Conservation (phyloP, 1,284 basidiomycete genomes). For the Tetrapyrgos nigripes region DNA sequence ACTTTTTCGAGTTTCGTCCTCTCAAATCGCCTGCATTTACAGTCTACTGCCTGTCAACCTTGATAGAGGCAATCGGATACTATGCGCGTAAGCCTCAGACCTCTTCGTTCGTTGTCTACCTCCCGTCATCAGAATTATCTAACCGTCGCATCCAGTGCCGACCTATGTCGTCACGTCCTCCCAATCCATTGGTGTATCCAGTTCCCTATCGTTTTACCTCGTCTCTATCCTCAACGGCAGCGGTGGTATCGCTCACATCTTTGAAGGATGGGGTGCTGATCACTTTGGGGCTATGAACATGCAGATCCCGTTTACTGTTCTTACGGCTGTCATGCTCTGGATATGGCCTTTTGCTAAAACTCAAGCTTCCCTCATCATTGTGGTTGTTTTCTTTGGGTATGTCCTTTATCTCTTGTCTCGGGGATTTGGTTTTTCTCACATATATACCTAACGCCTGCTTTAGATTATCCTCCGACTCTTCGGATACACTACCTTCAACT, state of each 20-base stretch:
- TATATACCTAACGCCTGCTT: not conserved
- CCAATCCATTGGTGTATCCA: not conserved
- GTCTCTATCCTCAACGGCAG: not conserved
- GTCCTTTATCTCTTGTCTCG: not conserved
- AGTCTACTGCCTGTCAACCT: not conserved
- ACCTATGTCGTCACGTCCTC: not conserved
- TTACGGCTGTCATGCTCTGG: not conserved
- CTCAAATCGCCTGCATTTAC: not conserved
- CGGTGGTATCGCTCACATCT: not conserved
- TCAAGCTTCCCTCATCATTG: not conserved
- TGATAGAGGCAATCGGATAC: not conserved
- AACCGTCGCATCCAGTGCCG: not conserved
- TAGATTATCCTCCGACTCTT: constrained; percentile 56
- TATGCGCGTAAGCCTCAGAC: not conserved
- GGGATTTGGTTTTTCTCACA: too few species aligned
- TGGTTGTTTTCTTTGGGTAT: not conserved
- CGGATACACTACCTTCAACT: constrained; percentile 57
- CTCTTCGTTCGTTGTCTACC: too few species aligned
- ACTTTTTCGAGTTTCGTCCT: not conserved
- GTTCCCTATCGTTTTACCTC: not conserved
- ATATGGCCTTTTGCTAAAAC: not conserved
- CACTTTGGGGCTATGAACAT: not conserved
- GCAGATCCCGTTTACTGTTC: not conserved
- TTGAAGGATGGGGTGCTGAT: not conserved
- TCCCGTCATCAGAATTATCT: not conserved